These are phyloP conservation scores for Eucalyptus pumila DNA, from an alignment of 345 rosid species.

Conservation along the genomic window DNA sequence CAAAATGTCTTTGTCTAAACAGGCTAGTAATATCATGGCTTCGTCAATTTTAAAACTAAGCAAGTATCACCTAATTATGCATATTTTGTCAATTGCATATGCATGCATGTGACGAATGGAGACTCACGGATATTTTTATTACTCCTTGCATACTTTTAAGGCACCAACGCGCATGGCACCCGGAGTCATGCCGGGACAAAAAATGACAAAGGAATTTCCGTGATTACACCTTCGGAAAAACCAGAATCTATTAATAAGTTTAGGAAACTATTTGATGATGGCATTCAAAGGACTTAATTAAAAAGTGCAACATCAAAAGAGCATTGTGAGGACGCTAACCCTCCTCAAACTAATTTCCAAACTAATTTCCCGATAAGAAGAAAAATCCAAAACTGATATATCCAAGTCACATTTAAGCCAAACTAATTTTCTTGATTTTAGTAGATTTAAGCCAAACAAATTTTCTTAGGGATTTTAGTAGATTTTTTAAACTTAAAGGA, in stretches of 20 bases:
- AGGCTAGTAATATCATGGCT: neutral
- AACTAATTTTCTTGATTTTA: neutral
- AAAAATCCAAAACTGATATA: neutral
- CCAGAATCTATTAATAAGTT: neutral
- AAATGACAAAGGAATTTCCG: neutral
- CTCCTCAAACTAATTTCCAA: neutral
- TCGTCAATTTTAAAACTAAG: neutral
- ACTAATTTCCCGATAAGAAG: neutral
- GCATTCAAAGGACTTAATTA: neutral
- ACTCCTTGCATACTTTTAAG: neutral
- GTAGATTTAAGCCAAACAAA: neutral
- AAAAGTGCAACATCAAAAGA: neutral
- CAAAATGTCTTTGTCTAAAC: neutral
- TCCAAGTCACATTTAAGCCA: neutral
- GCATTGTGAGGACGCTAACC: neutral
- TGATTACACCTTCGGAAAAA: neutral
- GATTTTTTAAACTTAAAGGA: neutral
- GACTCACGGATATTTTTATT: neutral
- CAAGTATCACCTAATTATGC: neutral
- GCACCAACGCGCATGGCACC: neutral
- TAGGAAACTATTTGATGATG: neutral
- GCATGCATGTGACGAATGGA: neutral
- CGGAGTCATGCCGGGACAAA: neutral
- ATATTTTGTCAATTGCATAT: neutral
- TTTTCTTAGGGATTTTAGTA: neutral